phyloP scores from a whole-genome alignment of 345 rosid genomes.

The Durio zibethinus region DNA sequence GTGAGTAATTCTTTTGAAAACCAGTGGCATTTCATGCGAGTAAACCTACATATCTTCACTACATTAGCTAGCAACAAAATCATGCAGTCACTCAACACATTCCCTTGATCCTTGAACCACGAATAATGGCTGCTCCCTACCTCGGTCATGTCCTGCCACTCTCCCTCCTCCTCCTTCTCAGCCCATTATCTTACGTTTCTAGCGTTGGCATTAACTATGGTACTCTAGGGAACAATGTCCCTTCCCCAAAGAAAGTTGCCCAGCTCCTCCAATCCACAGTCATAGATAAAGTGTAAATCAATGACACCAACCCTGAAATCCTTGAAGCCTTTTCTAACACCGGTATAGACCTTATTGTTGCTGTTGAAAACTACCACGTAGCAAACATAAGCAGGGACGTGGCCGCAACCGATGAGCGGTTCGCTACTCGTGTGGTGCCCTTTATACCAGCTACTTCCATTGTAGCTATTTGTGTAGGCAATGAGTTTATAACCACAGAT shows the following conservation, averaged over 20 bases:
- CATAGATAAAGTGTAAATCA: slow-evolving; percentile 62
- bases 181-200: slow-evolving; percentile 7
- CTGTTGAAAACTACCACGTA: slow-evolving; percentile 52
- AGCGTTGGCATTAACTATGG: slow-evolving; percentile 63
- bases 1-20: background rate
- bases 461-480: slow-evolving; percentile 50
- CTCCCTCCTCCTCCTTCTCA: slow-evolving; percentile 7
- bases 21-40: background rate
- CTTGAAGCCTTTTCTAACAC: slow-evolving; percentile 64
- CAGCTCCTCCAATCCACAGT: slow-evolving; percentile 64
- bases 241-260: slow-evolving; percentile 57
- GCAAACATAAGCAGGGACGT: slow-evolving; percentile 40
- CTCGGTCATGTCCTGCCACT: background rate
- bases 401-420: slow-evolving; percentile 53
- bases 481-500: slow-evolving; percentile 52
- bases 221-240: slow-evolving; percentile 64
- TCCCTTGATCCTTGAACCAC: slow-evolving; percentile 4
- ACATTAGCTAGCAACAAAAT: background rate
- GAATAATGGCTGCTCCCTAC: background rate
- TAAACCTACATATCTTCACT: background rate
- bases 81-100: background rate
- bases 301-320: slow-evolving; percentile 62
- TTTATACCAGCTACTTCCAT: slow-evolving; percentile 60
- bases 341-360: slow-evolving; percentile 56
- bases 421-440: slow-evolving; percentile 45